These are phyloP conservation scores for Elsinoe arachidis DNA, from an alignment of 2,329 filamentous ascomycete species.

Conservation along the genomic window DNA sequence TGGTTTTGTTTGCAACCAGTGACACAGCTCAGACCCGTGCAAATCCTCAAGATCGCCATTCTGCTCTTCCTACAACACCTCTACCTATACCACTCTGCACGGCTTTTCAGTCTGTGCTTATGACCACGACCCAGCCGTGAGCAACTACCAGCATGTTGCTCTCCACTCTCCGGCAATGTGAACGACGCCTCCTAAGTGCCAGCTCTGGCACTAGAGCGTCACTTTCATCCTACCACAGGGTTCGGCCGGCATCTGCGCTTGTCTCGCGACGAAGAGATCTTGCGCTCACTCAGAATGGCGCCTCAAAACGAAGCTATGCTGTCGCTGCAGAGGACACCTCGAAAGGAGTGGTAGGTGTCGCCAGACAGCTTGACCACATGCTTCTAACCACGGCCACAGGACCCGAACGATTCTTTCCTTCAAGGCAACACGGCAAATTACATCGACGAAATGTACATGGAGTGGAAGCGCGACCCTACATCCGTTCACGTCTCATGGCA, in stretches of 20 bases:
- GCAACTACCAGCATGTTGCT: conserved; percentile 55
- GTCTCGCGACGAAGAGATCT: conserved; percentile 41
- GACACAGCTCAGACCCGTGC: neutral
- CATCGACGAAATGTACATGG: conserved; percentile 98
- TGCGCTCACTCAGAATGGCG: conserved; percentile 33
- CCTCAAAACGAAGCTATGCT: conserved; percentile 49
- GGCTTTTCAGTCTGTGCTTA: conserved; percentile 4
- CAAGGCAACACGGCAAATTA: conserved; percentile 97
- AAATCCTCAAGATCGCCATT: conserved; percentile 3
- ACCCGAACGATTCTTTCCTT: conserved; percentile 92
- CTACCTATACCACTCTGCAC: neutral
- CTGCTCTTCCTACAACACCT: neutral
- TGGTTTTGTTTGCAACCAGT: neutral
- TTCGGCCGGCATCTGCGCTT: conserved; percentile 32
- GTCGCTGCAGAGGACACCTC: conserved; percentile 49
- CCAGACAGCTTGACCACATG: neutral
- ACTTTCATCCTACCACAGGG: conserved; percentile 34
- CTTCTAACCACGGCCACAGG: conserved; percentile 39
- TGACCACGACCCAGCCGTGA: conserved; percentile 1
- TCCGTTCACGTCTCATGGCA: conserved; percentile 98
- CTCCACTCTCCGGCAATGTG: conserved; percentile 56
- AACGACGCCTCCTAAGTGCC: conserved; percentile 54
- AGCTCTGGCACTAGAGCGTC: conserved; percentile 40
- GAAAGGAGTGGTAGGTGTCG: conserved; percentile 49
- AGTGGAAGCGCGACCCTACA: conserved; percentile 87